These are phyloP conservation scores for Entophlyctis luteolus DNA, from an alignment of 192 early-diverging fungal species.

Conservation along the genomic window DNA sequence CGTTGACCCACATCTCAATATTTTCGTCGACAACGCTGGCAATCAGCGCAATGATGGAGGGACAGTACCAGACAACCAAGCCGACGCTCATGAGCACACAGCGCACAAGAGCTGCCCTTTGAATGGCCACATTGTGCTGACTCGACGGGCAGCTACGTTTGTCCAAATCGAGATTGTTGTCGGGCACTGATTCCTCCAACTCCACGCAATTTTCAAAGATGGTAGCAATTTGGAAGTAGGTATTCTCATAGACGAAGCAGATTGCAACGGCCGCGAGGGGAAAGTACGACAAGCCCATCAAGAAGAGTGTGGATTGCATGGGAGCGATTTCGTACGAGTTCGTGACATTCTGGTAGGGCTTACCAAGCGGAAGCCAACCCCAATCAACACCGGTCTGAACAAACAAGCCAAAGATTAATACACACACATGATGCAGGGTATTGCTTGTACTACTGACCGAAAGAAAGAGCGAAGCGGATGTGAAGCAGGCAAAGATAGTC, in stretches of 20 bases:
- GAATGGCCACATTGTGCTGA: neutral
- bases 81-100: conserved; percentile 16
- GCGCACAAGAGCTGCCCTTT: conserved; percentile 9
- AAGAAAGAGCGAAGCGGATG: neutral
- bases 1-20: neutral
- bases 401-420: neutral
- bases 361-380: conserved; percentile 3
- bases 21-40: neutral
- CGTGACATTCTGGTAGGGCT: neutral
- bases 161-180: neutral
- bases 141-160: neutral
- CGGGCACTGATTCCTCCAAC: too few relatives aligned
- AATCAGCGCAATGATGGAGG: neutral
- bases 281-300: conserved; percentile 1
- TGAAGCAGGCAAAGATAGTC: neutral
- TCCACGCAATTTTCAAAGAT: conserved; percentile 17
- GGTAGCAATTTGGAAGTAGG: conserved; percentile 15
- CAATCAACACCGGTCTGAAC: neutral
- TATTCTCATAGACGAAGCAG: conserved; percentile 12
- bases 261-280: neutral
- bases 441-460: neutral
- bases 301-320: neutral
- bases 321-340: neutral
- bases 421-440: neutral
- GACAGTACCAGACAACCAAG: conserved; percentile 12